Evolutionary conservation across 352 stramenopile genomes (phyloP).

Genomic region (Pythium periplocum): DNA sequence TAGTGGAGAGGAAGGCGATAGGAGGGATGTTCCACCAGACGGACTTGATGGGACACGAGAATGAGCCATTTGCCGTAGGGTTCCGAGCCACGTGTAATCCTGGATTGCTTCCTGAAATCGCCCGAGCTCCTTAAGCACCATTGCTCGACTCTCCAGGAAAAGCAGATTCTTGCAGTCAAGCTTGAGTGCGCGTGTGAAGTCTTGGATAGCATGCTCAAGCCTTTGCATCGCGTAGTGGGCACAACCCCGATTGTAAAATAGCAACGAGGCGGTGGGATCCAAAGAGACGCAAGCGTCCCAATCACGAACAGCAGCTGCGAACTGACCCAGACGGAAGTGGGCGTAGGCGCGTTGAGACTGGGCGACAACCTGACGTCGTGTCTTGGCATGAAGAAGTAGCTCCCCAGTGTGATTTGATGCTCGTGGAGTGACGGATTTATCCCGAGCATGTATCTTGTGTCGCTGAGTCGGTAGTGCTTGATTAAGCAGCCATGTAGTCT

Average conservation of each 20-base stretch:
- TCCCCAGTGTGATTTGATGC: background rate
- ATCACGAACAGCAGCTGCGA: slow-evolving; percentile 37
- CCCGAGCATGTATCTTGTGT: too few species aligned
- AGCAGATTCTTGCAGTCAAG: slow-evolving; percentile 58
- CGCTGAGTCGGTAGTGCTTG: slow-evolving; percentile 13
- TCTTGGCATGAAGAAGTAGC: slow-evolving; percentile 13
- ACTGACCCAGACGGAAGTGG: slow-evolving; percentile 45
- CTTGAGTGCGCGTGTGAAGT: slow-evolving; percentile 62
- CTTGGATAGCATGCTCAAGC: slow-evolving; percentile 38
- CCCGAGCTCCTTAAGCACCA: slow-evolving; percentile 53
- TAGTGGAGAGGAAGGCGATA: background rate
- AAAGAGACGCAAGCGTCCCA: slow-evolving; percentile 43
- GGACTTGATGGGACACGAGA: background rate
- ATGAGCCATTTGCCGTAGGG: slow-evolving; percentile 26
- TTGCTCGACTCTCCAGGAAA: slow-evolving; percentile 58
- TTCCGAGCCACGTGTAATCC: slow-evolving; percentile 62
- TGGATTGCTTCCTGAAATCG: slow-evolving; percentile 65
- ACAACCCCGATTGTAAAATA: slow-evolving; percentile 63
- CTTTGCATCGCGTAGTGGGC: slow-evolving; percentile 41
- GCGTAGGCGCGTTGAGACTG: slow-evolving; percentile 56
- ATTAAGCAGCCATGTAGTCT: slow-evolving; percentile 27
- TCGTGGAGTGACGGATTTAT: too few species aligned
- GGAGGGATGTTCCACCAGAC: background rate
- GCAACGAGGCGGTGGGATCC: slow-evolving; percentile 30
- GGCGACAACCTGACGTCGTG: slow-evolving; percentile 28